Base-by-base conservation (phyloP, 805 yeast genomes). In the Candida manassasensis region DNA sequence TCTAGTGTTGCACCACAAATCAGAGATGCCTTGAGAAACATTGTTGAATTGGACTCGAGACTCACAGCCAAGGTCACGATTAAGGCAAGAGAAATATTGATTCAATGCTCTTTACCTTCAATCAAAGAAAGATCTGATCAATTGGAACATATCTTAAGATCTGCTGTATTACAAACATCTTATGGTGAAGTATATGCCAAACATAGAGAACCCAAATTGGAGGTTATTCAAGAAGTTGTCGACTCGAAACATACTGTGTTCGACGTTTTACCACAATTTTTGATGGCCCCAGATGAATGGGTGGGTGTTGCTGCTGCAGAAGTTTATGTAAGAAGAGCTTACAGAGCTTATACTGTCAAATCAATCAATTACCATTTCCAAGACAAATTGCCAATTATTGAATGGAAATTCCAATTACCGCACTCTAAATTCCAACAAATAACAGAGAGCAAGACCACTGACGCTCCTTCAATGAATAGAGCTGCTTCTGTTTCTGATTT, bases 251-350 rank as follows among this genome's bases (percentile, higher is more conserved):
- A 86, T 66, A 86, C 90, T 40, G 97, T 93, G 13, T 93, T 90
- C 59, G 99, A 93, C 57, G 97, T 94, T 25, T 75, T 93, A 59
- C 75, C 95, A 29, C 97, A 87, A 64, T 93, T 93, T 66, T 77
- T 93, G 64, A 77, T 75, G 37, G 84, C 86, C 49, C 53, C 73
- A 9, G 97, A 94, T 53, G 84, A 83, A 32, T 85, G 86, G 73
- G 90, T 93, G 41, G 84, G 90, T 3, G 77, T 90, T 46, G 97
- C 98, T 24, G 97, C 98, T 24, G 87, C 95, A 30, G 97, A 93
- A 64, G 95, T 93, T 40, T 93, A 93, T 61, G 81, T 89, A 41
- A 83, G 97, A 61, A 83, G 98, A 61, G 95, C 97, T 29, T 93
- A 89, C 71, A 80, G 97, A 54, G 97, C 97, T 25, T 93, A 94